Base-by-base conservation (phyloP, 371 early-diverging fungal species). In the Rhizopus delemar region DNA sequence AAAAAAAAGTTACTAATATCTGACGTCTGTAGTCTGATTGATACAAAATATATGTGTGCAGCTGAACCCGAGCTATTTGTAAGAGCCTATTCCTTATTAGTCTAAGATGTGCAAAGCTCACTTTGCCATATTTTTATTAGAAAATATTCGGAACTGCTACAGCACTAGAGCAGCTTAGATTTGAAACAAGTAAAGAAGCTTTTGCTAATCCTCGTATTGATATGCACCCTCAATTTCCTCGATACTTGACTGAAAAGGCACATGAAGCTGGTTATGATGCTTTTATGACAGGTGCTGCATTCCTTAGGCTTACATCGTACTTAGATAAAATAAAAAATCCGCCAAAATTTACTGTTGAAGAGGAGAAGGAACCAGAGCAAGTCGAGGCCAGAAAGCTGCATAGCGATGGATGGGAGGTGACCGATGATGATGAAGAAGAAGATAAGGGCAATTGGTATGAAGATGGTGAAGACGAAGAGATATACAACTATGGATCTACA, bases 211-310 rank as follows among this genome's bases (percentile, higher is more conserved):
- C 87, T n/a, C 59, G 62, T 22, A 78, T 89, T 46, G 82, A 81
- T 36, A 66, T 72, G 63, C 68, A 73, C 16, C 53, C 69, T 51
- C 73, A 57, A 9, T 77, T 72, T 41, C 69, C 76, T 43, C 70
- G 73, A 2, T 81, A 81, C 49, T 28, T 75, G 3, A 63, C 65
- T 16, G 76, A 71, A 28, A 81, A 66, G 57, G 80, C 84, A 39
- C 96, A 96, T 66, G 94, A 96, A 68, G 96, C 96, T 15, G 96
- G 93, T 2, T 96, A 87, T 62, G 96, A 96, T 64, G 90, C 95
- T 0, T 94, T 87, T 53, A 78, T 88, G 57, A 95, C 96, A 6
- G 96, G 96, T 5, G 41, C 59, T 7, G 75, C 69, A 0, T 76
- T 74, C 33, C 56, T 79, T 41, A 72, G 67, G 16, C 50, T 79